phyloP scores from a whole-genome alignment of 331 rosid genomes.

The Prunus yedoensis region DNA sequence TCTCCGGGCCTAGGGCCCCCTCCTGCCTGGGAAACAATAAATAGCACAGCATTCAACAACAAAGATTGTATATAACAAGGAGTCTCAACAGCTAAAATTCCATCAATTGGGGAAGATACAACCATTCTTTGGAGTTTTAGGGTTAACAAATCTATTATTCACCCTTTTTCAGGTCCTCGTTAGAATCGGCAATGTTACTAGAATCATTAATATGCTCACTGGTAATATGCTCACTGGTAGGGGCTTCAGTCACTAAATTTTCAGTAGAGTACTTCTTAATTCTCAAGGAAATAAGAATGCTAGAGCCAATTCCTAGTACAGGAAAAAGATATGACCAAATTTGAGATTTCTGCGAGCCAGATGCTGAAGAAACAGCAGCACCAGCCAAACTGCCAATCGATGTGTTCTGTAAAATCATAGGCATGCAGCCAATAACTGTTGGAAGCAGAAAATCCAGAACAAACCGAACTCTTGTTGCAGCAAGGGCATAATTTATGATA shows the following conservation, averaged over 20 bases:
- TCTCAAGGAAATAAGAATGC: constrained; percentile 80
- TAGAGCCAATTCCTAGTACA: constrained; percentile 60
- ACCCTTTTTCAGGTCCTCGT: constrained; percentile 21
- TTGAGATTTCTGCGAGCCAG: constrained; percentile 57
- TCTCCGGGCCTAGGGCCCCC: no score
- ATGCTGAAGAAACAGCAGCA: constrained; percentile 80
- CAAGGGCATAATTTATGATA: constrained; percentile 84
- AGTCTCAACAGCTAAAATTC: background rate
- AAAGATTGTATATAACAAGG: background rate
- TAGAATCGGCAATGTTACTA: constrained; percentile 19
- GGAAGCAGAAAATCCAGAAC: constrained; percentile 84
- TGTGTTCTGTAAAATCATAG: constrained; percentile 94
- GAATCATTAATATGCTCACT: no score
- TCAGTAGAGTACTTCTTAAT: constrained; percentile 73
- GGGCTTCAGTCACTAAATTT: constrained; percentile 35
- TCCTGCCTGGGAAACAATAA: background rate
- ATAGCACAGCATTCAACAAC: background rate
- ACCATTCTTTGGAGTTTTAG: background rate
- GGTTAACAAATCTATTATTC: background rate
- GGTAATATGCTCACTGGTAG: constrained; percentile 22
- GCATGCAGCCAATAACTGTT: constrained; percentile 75
- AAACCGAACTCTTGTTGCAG: constrained; percentile 82
- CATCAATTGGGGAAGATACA: background rate
- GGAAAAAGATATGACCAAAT: constrained; percentile 86
- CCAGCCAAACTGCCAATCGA: constrained; percentile 97